A percentile compares a stretch with the other conserved stretches of the same genome.
Evolutionary conservation across 2,329 filamentous ascomycete species (phyloP).

Genomic region (Diaporthe capsici): DNA sequence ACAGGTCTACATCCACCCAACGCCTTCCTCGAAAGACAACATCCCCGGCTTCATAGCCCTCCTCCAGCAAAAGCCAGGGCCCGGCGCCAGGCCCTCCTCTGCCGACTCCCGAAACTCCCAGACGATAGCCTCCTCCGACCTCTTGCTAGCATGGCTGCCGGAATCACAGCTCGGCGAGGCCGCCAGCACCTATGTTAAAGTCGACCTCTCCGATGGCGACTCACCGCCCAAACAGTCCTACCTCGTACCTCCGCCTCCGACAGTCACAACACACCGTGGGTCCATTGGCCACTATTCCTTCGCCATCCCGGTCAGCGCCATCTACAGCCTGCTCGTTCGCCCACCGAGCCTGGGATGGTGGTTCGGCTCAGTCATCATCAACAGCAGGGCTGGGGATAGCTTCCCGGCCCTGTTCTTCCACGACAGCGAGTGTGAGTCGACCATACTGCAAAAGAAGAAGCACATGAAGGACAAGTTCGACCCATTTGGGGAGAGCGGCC

Average conservation of each 20-base stretch:
- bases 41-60: constrained; percentile 94
- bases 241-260: constrained; percentile 91
- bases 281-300: constrained; percentile 88
- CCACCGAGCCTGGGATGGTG: constrained; percentile 98
- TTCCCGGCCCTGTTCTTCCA: constrained; percentile 98
- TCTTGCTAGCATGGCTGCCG: constrained; percentile 93
- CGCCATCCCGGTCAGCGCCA: constrained; percentile 87
- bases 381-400: constrained; percentile 89
- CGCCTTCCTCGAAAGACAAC: constrained; percentile 94
- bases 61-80: constrained; percentile 84
- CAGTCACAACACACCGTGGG: constrained; percentile 81
- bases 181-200: constrained; percentile 92
- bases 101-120: constrained; percentile 57
- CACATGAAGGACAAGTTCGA: constrained; percentile 88
- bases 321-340: constrained; percentile 91
- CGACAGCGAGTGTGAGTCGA: constrained; percentile 95
- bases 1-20: constrained; percentile 95
- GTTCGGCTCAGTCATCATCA: constrained; percentile 96
- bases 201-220: constrained; percentile 87
- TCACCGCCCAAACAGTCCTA: constrained; percentile 88
- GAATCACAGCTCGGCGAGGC: constrained; percentile 90
- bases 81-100: constrained; percentile 57
- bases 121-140: constrained; percentile 73
- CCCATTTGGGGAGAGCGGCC: constrained; percentile 86
- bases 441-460: constrained; percentile 93